Evolutionary conservation across 2,329 filamentous ascomycete genomes (phyloP).

Genomic region (Colletotrichum chlorophyti): DNA sequence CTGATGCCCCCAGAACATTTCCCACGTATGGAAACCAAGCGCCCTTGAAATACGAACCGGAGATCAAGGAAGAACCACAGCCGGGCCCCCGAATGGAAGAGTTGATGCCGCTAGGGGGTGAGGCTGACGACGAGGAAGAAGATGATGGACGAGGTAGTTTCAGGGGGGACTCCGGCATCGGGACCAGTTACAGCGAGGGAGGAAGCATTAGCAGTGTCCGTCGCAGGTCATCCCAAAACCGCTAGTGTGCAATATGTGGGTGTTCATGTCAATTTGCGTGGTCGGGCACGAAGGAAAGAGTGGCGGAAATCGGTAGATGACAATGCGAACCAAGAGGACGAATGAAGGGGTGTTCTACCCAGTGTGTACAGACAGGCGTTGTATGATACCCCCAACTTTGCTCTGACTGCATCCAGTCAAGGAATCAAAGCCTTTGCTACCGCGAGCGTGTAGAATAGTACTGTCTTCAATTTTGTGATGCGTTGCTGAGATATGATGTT

Average conservation of each 20-base stretch:
- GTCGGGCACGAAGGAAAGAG: too few relatives aligned
- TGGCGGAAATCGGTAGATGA: too few relatives aligned
- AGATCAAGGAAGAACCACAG: conserved; percentile 40
- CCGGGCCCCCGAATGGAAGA: conserved; percentile 38
- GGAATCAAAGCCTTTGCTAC: too few relatives aligned
- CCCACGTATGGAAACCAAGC: conserved; percentile 49
- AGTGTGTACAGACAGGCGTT: too few relatives aligned
- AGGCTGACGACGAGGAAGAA: conserved; percentile 51
- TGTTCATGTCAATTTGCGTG: too few relatives aligned
- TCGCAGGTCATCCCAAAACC: conserved; percentile 36
- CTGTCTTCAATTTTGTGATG: too few relatives aligned
- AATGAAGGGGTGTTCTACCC: too few relatives aligned
- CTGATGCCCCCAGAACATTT: conserved; percentile 52
- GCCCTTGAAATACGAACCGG: conserved; percentile 48
- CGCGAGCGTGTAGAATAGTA: too few relatives aligned
- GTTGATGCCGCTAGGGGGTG: conserved; percentile 42
- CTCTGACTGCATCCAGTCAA: too few relatives aligned
- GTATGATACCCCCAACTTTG: too few relatives aligned
- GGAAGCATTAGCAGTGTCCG: conserved; percentile 40
- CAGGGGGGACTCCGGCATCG: conserved; percentile 55
- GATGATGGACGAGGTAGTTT: conserved; percentile 34
- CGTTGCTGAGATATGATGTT: too few relatives aligned
- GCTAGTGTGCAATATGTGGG: neutral
- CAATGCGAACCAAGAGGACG: too few relatives aligned
- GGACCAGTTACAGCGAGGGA: conserved; percentile 59